Evolutionary conservation across 1,284 basidiomycete genomes (phyloP).

Genomic region (Phylloboletellus chloephorus): DNA sequence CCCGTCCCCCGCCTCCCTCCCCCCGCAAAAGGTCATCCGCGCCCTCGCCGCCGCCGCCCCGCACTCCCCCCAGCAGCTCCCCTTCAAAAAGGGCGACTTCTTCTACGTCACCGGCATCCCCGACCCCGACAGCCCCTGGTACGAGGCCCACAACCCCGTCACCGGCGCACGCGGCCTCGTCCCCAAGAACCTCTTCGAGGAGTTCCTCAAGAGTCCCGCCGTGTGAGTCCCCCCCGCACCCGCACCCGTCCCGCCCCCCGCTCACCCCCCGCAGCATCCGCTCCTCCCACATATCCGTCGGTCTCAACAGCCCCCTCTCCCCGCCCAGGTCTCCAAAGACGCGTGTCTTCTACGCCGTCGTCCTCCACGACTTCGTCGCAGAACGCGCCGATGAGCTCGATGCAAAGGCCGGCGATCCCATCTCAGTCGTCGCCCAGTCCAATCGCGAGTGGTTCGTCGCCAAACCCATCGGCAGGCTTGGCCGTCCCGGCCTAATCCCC

Average conservation of each 20-base stretch:
- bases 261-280: slow-evolving; percentile 33
- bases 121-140: slow-evolving; percentile 57
- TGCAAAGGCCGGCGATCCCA: slow-evolving; percentile 88
- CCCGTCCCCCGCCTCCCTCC: slow-evolving; percentile 65
- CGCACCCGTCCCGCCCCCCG: neutral
- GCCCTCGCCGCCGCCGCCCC: slow-evolving; percentile 72
- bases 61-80: slow-evolving; percentile 79
- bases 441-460: slow-evolving; percentile 89
- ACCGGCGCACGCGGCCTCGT: slow-evolving; percentile 90
- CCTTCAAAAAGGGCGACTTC: slow-evolving; percentile 94
- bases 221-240: slow-evolving; percentile 44
- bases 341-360: slow-evolving; percentile 84
- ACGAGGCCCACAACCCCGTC: slow-evolving; percentile 88
- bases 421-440: slow-evolving; percentile 88
- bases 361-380: slow-evolving; percentile 92
- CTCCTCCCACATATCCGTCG: slow-evolving; percentile 34
- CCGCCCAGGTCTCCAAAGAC: slow-evolving; percentile 40
- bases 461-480: slow-evolving; percentile 92
- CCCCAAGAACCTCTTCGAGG: slow-evolving; percentile 81
- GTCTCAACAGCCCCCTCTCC: slow-evolving; percentile 18
- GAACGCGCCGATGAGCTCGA: slow-evolving; percentile 96
- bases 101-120: slow-evolving; percentile 89
- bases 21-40: slow-evolving; percentile 94
- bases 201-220: slow-evolving; percentile 69
- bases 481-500: slow-evolving; percentile 94